Evolutionary conservation across 2,329 filamentous ascomycete genomes (phyloP).

Genomic region (Rachicladosporium sp.): DNA sequence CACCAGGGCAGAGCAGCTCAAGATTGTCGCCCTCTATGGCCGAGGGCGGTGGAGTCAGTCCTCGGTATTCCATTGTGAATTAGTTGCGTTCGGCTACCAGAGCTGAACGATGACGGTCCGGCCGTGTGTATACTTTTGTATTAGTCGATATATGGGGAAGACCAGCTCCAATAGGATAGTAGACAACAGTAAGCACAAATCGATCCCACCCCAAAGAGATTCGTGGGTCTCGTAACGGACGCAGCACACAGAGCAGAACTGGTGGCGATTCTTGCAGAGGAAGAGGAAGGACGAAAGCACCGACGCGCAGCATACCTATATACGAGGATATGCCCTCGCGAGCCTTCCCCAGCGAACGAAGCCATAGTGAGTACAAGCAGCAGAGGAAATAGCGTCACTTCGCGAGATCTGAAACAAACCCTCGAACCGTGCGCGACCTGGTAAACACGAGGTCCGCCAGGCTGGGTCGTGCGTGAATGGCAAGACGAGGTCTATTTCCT

Average conservation of each 20-base stretch:
- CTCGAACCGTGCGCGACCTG: constrained; percentile 3
- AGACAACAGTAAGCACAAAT: constrained; percentile 18
- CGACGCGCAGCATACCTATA: constrained; percentile 8
- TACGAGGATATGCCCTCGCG: constrained; percentile 1
- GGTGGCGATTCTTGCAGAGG: constrained; percentile 14
- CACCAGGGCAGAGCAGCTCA: constrained; percentile 17
- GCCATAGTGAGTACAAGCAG: constrained; percentile 2
- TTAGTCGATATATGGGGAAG: constrained; percentile 19
- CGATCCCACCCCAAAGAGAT: constrained; percentile 25
- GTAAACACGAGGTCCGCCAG: too few relatives aligned
- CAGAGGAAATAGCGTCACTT: constrained; percentile 3
- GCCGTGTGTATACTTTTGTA: constrained; percentile 10
- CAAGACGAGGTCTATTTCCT: too few relatives aligned
- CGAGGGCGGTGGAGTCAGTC: constrained; percentile 31
- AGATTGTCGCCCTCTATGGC: constrained; percentile 18
- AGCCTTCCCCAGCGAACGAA: constrained; percentile 5
- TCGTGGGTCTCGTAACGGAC: constrained; percentile 26
- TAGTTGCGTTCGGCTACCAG: constrained; percentile 24
- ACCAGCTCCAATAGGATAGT: constrained; percentile 31
- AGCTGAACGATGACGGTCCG: constrained; percentile 13
- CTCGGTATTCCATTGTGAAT: constrained; percentile 30
- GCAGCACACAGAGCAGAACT: constrained; percentile 11
- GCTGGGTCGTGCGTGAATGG: too few relatives aligned
- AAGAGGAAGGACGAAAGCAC: constrained; percentile 2
- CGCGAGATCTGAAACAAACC: constrained; percentile 4